phyloP scores from a whole-genome alignment of 2,329 filamentous ascomycete species.

The Pseudocercospora vitis region DNA sequence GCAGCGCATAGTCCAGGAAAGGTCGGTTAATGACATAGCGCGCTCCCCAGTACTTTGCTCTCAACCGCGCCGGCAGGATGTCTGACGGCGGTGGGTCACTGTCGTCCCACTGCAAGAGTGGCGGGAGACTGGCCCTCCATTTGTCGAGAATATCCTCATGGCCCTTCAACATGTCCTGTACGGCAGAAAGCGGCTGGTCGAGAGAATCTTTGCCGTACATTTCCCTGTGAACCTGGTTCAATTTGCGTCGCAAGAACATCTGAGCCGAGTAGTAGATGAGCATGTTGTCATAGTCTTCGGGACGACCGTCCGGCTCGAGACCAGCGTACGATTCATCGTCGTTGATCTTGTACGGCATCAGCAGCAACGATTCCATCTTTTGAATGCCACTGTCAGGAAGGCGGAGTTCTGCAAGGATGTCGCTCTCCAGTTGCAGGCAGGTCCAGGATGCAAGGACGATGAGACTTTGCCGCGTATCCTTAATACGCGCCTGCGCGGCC shows the following conservation, averaged over 20 bases:
- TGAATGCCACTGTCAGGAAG: slow-evolving; percentile 62
- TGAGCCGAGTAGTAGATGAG: slow-evolving; percentile 63
- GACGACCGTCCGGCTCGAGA: slow-evolving; percentile 23
- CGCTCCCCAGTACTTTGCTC: slow-evolving; percentile 93
- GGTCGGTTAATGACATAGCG: slow-evolving; percentile 86
- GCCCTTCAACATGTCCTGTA: slow-evolving; percentile 34
- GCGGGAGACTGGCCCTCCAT: slow-evolving; percentile 56
- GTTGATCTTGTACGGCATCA: slow-evolving; percentile 62
- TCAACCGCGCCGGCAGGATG: slow-evolving; percentile 78
- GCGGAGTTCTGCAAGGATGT: slow-evolving; percentile 82
- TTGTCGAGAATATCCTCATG: slow-evolving; percentile 45
- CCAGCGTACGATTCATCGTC: slow-evolving; percentile 33
- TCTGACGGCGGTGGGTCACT: slow-evolving; percentile 69
- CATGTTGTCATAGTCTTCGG: slow-evolving; percentile 40
- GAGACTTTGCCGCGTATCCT: slow-evolving; percentile 41
- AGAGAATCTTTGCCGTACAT: slow-evolving; percentile 49
- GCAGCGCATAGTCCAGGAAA: slow-evolving; percentile 63
- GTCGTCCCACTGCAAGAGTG: slow-evolving; percentile 62
- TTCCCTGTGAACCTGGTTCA: slow-evolving; percentile 57
- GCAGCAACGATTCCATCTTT: slow-evolving; percentile 60
- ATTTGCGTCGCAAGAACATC: slow-evolving; percentile 58
- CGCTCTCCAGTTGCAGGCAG: slow-evolving; percentile 88
- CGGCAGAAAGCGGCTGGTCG: slow-evolving; percentile 23
- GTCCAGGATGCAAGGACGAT: slow-evolving; percentile 80
- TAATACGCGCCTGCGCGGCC: slow-evolving; percentile 32